phyloP scores from a whole-genome alignment of 306 rosid species.

The Acacia confusa region DNA sequence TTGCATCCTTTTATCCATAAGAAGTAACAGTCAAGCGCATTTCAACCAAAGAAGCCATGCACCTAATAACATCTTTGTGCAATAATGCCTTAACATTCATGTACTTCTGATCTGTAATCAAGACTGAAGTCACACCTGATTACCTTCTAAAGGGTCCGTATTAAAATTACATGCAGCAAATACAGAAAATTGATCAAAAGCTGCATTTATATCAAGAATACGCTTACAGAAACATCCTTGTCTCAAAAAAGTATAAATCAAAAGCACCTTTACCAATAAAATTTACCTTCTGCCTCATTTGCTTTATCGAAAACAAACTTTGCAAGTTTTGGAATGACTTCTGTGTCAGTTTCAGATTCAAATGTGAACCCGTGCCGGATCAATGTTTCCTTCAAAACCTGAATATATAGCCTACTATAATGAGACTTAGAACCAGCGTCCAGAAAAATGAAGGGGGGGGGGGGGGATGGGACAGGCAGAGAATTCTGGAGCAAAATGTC shows the following conservation, averaged over 20 bases:
- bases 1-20: conserved; percentile 7
- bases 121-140: background rate
- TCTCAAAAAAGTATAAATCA: background rate
- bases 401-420: conserved; percentile 28
- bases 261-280: conserved; percentile 16
- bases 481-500: background rate
- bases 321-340: conserved; percentile 98
- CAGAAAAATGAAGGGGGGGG: background rate
- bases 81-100: background rate
- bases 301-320: conserved; percentile 90
- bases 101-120: background rate
- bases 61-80: background rate
- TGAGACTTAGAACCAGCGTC: conserved; percentile 4
- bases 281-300: conserved; percentile 71
- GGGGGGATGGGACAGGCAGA: background rate
- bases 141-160: background rate
- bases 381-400: conserved; percentile 91
- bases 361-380: conserved; percentile 79
- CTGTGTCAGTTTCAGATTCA: conserved; percentile 95
- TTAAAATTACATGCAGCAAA: background rate
- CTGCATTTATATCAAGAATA: background rate
- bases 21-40: background rate
- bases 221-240: background rate
- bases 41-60: conserved; percentile 8
- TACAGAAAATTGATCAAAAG: background rate